These are phyloP conservation scores for Harringtonia lauricola DNA, from an alignment of 2,329 filamentous ascomycete genomes.

Conservation along the genomic window DNA sequence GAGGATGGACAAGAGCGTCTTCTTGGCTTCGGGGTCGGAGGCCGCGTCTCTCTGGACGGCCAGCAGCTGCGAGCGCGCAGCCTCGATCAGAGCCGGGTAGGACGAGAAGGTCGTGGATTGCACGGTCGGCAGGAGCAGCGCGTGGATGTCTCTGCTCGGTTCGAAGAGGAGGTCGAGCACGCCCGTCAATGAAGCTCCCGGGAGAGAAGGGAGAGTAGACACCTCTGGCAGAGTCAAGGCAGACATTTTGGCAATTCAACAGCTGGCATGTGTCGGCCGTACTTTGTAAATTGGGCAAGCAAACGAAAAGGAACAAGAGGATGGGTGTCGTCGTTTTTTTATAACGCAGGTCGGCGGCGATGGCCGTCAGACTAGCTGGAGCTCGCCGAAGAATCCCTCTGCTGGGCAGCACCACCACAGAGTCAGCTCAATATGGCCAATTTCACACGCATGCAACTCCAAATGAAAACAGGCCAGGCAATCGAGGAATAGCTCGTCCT, in stretches of 20 bases:
- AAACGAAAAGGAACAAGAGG: too few relatives aligned
- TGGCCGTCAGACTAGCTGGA: too few relatives aligned
- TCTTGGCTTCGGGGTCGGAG: conserved; percentile 28
- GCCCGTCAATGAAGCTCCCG: conserved; percentile 40
- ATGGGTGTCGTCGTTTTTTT: too few relatives aligned
- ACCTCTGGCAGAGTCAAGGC: conserved; percentile 43
- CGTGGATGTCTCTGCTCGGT: conserved; percentile 63
- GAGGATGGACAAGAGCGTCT: conserved; percentile 59
- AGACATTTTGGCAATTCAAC: conserved; percentile 3
- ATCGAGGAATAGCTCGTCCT: too few relatives aligned
- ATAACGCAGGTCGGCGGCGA: too few relatives aligned
- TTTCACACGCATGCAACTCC: too few relatives aligned
- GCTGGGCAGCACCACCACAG: too few relatives aligned
- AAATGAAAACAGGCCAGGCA: too few relatives aligned
- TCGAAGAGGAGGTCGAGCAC: conserved; percentile 78
- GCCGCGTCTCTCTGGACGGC: conserved; percentile 36
- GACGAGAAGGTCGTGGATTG: conserved; percentile 43
- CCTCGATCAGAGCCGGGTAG: conserved; percentile 59
- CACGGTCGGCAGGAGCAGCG: conserved; percentile 59
- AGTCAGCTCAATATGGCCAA: too few relatives aligned
- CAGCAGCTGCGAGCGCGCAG: conserved; percentile 52
- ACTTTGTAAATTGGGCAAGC: too few relatives aligned
- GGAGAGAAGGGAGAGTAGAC: conserved; percentile 40
- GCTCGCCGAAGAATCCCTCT: too few relatives aligned
- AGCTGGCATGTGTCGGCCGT: too few relatives aligned